phyloP scores from a whole-genome alignment of 768 basidiomycete genomes.

The Leccinellum albellum region DNA sequence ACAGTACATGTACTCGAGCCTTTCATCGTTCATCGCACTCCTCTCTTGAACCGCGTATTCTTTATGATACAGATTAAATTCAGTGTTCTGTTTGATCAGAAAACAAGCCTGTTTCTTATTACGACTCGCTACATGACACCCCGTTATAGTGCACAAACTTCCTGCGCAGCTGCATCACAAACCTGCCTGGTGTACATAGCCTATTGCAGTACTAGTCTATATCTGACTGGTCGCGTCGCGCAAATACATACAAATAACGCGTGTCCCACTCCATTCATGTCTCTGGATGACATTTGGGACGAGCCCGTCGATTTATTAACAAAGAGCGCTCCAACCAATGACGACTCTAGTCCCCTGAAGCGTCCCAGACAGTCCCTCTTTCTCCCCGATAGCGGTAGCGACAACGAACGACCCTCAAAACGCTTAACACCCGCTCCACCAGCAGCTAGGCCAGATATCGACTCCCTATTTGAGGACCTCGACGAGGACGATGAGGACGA shows the following conservation, averaged over 20 bases:
- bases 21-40: no score
- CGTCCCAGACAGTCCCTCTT: conserved; percentile 48
- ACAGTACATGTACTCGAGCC: no score
- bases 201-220: no score
- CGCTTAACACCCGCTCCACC: conserved; percentile 20
- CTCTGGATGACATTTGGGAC: conserved; percentile 61
- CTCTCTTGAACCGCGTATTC: no score
- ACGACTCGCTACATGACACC: no score
- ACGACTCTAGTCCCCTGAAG: conserved; percentile 18
- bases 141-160: no score
- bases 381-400: conserved; percentile 44
- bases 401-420: conserved; percentile 36
- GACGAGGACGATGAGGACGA: conserved; percentile 48
- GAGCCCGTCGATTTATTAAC: conserved; percentile 37
- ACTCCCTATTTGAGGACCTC: conserved; percentile 44
- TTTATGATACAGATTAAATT: no score
- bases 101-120: background rate
- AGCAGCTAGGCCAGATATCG: conserved; percentile 29
- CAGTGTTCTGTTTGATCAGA: background rate
- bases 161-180: background rate
- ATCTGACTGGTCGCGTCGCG: background rate
- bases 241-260: conserved; percentile 31
- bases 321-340: conserved; percentile 17
- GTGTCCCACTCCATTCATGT: conserved; percentile 19
- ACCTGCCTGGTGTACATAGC: background rate